Conservation (phyloP, 768 basidiomycete species). For the Mycena maculata region DNA sequence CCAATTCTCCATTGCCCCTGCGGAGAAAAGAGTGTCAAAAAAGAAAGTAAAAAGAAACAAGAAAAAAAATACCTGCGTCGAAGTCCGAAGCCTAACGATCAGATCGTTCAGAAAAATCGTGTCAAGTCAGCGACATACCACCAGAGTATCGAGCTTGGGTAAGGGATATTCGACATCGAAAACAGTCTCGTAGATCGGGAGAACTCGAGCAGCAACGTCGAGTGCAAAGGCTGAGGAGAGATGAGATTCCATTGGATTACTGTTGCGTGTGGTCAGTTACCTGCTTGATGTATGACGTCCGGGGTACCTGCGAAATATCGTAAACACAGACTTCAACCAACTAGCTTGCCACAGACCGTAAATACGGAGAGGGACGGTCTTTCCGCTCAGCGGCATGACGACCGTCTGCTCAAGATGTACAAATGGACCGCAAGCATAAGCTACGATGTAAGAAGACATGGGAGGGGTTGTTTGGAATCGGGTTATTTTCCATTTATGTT, state of each 20-base stretch:
- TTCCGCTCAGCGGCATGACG: slow-evolving; percentile 82
- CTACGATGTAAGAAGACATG: slow-evolving; percentile 92
- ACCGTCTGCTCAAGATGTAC: slow-evolving; percentile 79
- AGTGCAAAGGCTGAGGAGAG: slow-evolving; percentile 88
- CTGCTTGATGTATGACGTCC: slow-evolving; percentile 87
- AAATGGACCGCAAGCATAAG: slow-evolving; percentile 87
- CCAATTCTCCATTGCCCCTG: slow-evolving; percentile 75
- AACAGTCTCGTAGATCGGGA: slow-evolving; percentile 92
- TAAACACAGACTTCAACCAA: slow-evolving; percentile 11
- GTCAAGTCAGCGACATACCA: slow-evolving; percentile 56
- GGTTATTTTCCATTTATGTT: slow-evolving; percentile 81
- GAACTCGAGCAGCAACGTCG: slow-evolving; percentile 82
- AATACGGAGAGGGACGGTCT: slow-evolving; percentile 83
- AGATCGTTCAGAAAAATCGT: background rate
- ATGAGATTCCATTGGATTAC: too few relatives aligned
- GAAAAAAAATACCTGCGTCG: slow-evolving; percentile 69
- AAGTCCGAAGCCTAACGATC: slow-evolving; percentile 78
- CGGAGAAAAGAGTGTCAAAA: slow-evolving; percentile 18
- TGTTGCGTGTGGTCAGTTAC: too few relatives aligned
- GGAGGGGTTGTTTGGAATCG: slow-evolving; percentile 84
- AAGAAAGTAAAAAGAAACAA: background rate
- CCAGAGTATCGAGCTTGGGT: slow-evolving; percentile 94
- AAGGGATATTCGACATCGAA: slow-evolving; percentile 94
- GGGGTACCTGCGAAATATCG: slow-evolving; percentile 67
- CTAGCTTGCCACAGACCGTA: slow-evolving; percentile 56